Evolutionary conservation across 2,329 filamentous ascomycete genomes (phyloP).

Genomic region (Colletotrichum liriopes): DNA sequence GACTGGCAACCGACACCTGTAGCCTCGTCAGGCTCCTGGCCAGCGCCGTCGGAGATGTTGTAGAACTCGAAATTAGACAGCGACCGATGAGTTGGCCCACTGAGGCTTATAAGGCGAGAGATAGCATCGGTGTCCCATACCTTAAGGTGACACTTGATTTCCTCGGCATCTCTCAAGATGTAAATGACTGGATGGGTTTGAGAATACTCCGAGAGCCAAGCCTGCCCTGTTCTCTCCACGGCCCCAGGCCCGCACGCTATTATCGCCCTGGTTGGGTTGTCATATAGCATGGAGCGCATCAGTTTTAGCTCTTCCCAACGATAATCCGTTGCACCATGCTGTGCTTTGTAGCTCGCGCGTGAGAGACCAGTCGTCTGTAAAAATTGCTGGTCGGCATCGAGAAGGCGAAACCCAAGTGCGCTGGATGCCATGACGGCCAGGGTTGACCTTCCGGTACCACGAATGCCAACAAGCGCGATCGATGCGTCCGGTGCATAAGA

Average conservation of each 20-base stretch:
- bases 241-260: constrained; percentile 77
- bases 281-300: constrained; percentile 71
- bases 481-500: constrained; percentile 68
- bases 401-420: constrained; percentile 76
- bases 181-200: constrained; percentile 79
- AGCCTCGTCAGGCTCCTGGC: neutral
- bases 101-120: constrained; percentile 71
- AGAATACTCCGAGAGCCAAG: constrained; percentile 73
- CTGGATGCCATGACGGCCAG: constrained; percentile 82
- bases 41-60: constrained; percentile 74
- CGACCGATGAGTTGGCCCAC: constrained; percentile 71
- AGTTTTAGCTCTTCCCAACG: constrained; percentile 75
- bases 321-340: constrained; percentile 74
- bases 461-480: constrained; percentile 80
- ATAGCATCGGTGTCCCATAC: constrained; percentile 69
- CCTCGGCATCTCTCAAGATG: constrained; percentile 74
- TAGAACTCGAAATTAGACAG: constrained; percentile 84
- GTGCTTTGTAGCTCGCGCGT: constrained; percentile 74
- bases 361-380: constrained; percentile 74
- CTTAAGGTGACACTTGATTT: constrained; percentile 75
- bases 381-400: constrained; percentile 80
- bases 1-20: constrained; percentile 52
- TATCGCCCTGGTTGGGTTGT: constrained; percentile 72
- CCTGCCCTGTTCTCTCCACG: constrained; percentile 74
- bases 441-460: constrained; percentile 82